These are phyloP conservation scores for Myxozyma monticola DNA, from an alignment of 805 yeast genomes.

Conservation along the genomic window DNA sequence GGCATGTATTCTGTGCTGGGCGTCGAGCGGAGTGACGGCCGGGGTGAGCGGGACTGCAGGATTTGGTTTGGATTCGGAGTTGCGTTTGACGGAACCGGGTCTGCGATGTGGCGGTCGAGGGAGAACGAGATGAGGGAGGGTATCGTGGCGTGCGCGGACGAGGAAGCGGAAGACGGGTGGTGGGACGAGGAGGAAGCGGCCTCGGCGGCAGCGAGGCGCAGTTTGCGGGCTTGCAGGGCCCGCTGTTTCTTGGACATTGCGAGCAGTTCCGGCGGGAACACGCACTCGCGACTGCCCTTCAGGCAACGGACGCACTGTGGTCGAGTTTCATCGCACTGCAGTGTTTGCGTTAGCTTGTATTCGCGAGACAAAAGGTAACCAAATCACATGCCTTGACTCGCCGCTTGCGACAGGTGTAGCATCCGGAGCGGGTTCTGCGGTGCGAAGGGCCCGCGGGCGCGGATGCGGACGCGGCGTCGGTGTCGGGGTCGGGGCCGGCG, in stretches of 20 bases:
- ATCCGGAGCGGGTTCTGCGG: slow-evolving; percentile 26
- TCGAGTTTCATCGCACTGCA: slow-evolving; percentile 26
- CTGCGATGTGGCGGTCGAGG: too few species aligned
- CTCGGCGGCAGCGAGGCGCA: slow-evolving; percentile 16
- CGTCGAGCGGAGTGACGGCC: neutral
- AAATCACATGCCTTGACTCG: slow-evolving; percentile 23
- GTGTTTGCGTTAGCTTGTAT: neutral
- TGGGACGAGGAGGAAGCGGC: too few species aligned
- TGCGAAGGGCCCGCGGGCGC: slow-evolving; percentile 6
- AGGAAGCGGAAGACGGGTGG: too few species aligned
- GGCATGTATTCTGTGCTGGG: neutral
- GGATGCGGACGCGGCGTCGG: neutral
- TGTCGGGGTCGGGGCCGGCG: neutral
- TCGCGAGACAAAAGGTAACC: neutral
- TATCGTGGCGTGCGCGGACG: too few species aligned
- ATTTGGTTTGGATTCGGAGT: neutral
- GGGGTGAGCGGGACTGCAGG: too few species aligned
- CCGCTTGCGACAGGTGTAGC: slow-evolving; percentile 27
- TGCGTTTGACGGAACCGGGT: too few species aligned
- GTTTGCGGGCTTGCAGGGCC: slow-evolving; percentile 10
- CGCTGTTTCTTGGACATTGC: slow-evolving; percentile 22
- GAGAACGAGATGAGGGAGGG: too few species aligned
- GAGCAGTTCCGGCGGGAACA: slow-evolving; percentile 20
- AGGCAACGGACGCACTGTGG: slow-evolving; percentile 24
- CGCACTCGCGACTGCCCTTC: slow-evolving; percentile 26